A percentile compares a stretch with the other conserved stretches of the same genome.
These are phyloP conservation scores for Talaromyces wortmannii DNA, from an alignment of 495 filamentous ascomycete species.

Conservation along the genomic window DNA sequence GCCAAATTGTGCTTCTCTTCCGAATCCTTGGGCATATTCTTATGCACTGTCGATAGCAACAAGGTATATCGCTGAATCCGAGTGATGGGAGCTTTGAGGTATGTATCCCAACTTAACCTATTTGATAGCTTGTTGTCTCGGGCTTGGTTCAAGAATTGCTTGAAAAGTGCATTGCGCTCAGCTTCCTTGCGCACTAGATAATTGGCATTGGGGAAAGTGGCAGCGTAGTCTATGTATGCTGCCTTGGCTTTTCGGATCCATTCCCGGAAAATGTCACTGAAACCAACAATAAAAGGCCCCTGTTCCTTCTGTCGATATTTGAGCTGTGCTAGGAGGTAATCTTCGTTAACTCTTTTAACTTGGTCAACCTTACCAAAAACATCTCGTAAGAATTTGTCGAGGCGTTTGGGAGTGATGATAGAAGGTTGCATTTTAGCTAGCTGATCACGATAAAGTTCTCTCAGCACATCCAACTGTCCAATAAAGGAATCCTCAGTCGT, in stretches of 20 bases:
- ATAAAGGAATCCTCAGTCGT: constrained; percentile 89
- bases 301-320: constrained; percentile 98
- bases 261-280: constrained; percentile 96
- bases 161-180: constrained; percentile 79
- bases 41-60: constrained; percentile 73
- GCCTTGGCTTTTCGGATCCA: constrained; percentile 93
- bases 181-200: constrained; percentile 81
- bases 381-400: constrained; percentile 69
- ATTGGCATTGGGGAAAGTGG: constrained; percentile 75
- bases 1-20: constrained; percentile 87
- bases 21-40: constrained; percentile 73
- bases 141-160: constrained; percentile 73
- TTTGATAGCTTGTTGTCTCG: constrained; percentile 75
- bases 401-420: constrained; percentile 68
- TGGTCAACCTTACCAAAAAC: constrained; percentile 90
- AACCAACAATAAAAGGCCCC: constrained; percentile 87
- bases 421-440: constrained; percentile 66
- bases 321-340: constrained; percentile 87
- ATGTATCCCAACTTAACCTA: constrained; percentile 89
- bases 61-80: constrained; percentile 86
- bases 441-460: constrained; percentile 79
- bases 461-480: constrained; percentile 76
- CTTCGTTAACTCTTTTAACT: constrained; percentile 87
- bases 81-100: constrained; percentile 88
- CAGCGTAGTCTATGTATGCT: constrained; percentile 89